Conservation (phyloP, 2,329 filamentous ascomycete genomes). For the Helicocarpus griseus region DNA sequence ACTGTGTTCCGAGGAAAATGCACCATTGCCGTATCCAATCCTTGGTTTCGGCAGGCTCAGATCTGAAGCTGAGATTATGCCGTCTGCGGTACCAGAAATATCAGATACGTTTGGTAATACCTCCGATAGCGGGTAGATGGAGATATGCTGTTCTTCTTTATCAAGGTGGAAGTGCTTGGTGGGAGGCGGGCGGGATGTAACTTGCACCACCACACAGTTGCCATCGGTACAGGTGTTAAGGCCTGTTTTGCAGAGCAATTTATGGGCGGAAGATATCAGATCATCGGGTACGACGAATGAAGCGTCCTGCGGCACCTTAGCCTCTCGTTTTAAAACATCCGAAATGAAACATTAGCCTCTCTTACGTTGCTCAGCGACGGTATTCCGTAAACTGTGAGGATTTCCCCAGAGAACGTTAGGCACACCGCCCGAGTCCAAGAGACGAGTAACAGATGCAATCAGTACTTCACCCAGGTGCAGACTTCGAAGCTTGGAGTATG, state of each 20-base stretch:
- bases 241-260: slow-evolving; percentile 1
- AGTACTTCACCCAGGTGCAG: slow-evolving; percentile 4
- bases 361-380: slow-evolving; percentile 9
- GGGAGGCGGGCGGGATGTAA: slow-evolving; percentile 6
- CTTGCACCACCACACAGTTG: slow-evolving; percentile 4
- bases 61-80: slow-evolving; percentile 10
- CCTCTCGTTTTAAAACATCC: background rate
- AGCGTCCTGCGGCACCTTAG: slow-evolving; percentile 6
- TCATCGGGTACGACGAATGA: slow-evolving; percentile 9
- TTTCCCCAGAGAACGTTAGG: slow-evolving; percentile 22
- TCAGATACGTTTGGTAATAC: slow-evolving; percentile 9
- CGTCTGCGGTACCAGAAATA: background rate
- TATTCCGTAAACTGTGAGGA: slow-evolving; percentile 22
- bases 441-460: slow-evolving; percentile 14
- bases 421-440: slow-evolving; percentile 13
- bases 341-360: background rate
- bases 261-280: background rate
- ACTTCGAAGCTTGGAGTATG: too few relatives aligned
- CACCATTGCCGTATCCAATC: slow-evolving; percentile 9
- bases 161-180: slow-evolving; percentile 9
- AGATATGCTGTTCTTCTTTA: slow-evolving; percentile 5
- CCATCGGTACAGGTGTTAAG: slow-evolving; percentile 2
- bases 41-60: slow-evolving; percentile 1
- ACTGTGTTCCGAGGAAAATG: slow-evolving; percentile 4
- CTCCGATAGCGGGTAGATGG: slow-evolving; percentile 7